Percentiles rank a stretch among this genome's conserved stretches.
Conservation (phyloP, 202 grass and related monocot species). For the Musa balbisiana region DNA sequence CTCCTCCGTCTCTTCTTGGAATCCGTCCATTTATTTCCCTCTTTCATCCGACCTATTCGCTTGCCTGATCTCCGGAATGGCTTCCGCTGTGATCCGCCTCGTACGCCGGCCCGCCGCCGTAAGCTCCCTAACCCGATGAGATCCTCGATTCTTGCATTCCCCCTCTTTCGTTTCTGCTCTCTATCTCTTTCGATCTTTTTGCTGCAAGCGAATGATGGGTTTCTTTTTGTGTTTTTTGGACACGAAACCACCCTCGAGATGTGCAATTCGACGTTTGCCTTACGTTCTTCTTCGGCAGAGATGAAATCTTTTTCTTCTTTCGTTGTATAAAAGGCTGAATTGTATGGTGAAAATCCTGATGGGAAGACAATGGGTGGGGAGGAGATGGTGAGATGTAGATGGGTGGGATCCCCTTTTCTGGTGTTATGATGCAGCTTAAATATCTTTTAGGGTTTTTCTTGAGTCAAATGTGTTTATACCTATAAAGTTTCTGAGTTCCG, state of each 20-base stretch:
- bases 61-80: not conserved
- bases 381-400: not conserved
- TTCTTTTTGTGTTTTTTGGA: not conserved
- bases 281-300: not conserved
- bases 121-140: not conserved
- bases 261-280: not conserved
- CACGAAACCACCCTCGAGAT: too few relatives aligned
- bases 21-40: too few relatives aligned
- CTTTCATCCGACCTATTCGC: too few relatives aligned
- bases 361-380: not conserved
- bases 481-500: not conserved
- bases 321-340: not conserved
- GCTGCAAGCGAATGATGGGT: not conserved
- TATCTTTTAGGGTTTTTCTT: not conserved
- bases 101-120: not conserved
- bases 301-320: not conserved
- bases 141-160: not conserved
- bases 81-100: not conserved
- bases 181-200: not conserved
- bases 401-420: too few relatives aligned
- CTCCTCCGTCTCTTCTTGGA: too few relatives aligned
- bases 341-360: not conserved
- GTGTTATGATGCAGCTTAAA: not conserved
- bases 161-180: not conserved
- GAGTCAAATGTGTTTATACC: not conserved